A percentile compares a stretch with the other conserved stretches of the same genome.
phyloP scores from a whole-genome alignment of 2,329 filamentous ascomycete genomes.

The Fusarium pininemorale region DNA sequence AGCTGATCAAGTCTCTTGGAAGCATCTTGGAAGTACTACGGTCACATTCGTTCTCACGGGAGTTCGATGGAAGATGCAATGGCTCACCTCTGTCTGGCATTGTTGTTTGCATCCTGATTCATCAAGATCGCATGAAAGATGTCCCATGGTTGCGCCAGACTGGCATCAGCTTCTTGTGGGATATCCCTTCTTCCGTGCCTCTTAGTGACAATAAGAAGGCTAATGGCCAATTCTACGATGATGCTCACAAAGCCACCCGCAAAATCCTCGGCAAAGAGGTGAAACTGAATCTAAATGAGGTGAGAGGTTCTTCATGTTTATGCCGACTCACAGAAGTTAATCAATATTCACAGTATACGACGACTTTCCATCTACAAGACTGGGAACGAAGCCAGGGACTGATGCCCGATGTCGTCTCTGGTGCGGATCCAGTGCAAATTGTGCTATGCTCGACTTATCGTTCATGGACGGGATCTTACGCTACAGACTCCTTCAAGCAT shows the following conservation, averaged over 20 bases:
- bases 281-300: not conserved
- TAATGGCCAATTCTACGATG: not conserved
- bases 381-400: not conserved
- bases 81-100: not conserved
- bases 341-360: not conserved
- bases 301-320: not conserved
- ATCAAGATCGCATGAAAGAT: not conserved
- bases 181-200: not conserved
- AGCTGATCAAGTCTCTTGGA: not conserved
- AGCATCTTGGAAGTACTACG: not conserved
- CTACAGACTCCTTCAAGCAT: not conserved
- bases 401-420: not conserved
- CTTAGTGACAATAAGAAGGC: not conserved
- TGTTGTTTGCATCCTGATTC: not conserved
- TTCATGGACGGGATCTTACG: not conserved
- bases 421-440: not conserved
- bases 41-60: not conserved
- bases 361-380: not conserved
- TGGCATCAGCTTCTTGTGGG: not conserved
- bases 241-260: not conserved
- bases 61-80: not conserved
- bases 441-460: not conserved
- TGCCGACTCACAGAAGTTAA: accelerated
- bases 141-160: not conserved
- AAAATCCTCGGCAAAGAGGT: not conserved